Percentiles rank a stretch among this genome's conserved stretches.
Evolutionary conservation across 768 basidiomycete species (phyloP).

Genomic region (Calocera cornea): DNA sequence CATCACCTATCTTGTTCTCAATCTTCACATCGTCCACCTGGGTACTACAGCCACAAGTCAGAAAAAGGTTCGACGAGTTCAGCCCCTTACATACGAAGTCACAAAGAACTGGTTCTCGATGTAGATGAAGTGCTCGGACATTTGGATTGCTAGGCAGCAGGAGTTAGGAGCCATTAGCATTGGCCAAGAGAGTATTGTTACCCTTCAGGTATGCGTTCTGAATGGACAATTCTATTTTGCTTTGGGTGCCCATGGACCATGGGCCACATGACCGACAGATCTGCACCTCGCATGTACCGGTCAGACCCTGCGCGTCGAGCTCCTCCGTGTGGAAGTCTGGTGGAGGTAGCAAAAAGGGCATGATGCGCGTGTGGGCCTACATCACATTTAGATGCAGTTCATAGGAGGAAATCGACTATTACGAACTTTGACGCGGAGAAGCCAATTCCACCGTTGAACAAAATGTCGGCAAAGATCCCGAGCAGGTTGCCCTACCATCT

Average conservation of each 20-base stretch:
- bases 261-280: conserved; percentile 90
- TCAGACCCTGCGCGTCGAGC: conserved; percentile 62
- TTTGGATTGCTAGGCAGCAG: conserved; percentile 54
- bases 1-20: conserved; percentile 91
- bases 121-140: conserved; percentile 95
- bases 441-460: conserved; percentile 87
- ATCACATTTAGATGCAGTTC: conserved; percentile 5
- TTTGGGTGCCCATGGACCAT: conserved; percentile 89
- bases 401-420: background rate
- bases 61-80: background rate
- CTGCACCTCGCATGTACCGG: conserved; percentile 93
- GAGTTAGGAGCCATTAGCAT: conserved; percentile 10
- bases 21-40: conserved; percentile 69
- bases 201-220: conserved; percentile 90
- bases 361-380: conserved; percentile 77
- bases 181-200: conserved; percentile 21
- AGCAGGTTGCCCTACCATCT: conserved; percentile 92
- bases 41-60: conserved; percentile 38
- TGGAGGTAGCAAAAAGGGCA: conserved; percentile 90
- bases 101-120: conserved; percentile 95
- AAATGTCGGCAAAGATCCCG: conserved; percentile 92
- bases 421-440: conserved; percentile 78
- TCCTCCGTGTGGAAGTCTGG: conserved; percentile 80
- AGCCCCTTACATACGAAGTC: conserved; percentile 48
- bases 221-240: conserved; percentile 77